Conservation (phyloP, 305 asterid species). For the Fraxinus floribunda region DNA sequence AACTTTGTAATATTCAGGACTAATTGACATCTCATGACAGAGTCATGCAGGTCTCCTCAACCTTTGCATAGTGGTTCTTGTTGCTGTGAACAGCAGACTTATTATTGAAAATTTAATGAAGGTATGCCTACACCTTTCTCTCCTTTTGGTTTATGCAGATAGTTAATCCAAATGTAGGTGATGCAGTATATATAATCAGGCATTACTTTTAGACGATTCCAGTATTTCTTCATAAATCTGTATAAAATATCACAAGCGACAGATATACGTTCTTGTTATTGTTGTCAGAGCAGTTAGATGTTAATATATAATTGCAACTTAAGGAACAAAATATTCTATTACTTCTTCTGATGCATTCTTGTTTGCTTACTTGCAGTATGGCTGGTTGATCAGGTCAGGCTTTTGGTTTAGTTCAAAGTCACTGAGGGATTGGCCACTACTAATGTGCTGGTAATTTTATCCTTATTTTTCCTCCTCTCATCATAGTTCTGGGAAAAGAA, state of each 20-base stretch:
- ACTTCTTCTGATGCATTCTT: conserved; percentile 11
- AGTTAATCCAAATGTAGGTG: not conserved
- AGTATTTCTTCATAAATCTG: conserved; percentile 15
- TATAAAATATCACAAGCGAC: conserved; percentile 2
- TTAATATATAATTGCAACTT: conserved; percentile 5
- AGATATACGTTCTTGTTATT: not conserved
- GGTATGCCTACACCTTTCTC: conserved; percentile 41
- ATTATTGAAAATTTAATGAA: conserved; percentile 96
- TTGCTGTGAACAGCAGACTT: conserved; percentile 96
- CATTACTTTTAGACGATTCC: conserved; percentile 9
- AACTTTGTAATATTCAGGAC: conserved; percentile 17
- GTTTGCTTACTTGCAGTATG: conserved; percentile 64
- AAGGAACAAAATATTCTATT: not conserved
- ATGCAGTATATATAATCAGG: not conserved
- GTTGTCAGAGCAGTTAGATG: conserved; percentile 12
- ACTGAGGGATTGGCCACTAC: conserved; percentile 90
- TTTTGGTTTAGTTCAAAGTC: conserved; percentile 95
- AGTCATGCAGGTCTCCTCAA: conserved; percentile 99
- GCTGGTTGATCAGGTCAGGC: conserved; percentile 78
- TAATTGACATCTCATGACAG: conserved; percentile 51
- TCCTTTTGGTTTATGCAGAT: conserved; percentile 8
- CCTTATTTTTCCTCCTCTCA: conserved; percentile 1
- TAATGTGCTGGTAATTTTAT: conserved; percentile 83
- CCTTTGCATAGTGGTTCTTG: conserved; percentile 98
- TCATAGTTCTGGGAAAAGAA: conserved; percentile 4